Evolutionary conservation across 2,329 filamentous ascomycete genomes (phyloP).

Genomic region (Epichloe festucae): DNA sequence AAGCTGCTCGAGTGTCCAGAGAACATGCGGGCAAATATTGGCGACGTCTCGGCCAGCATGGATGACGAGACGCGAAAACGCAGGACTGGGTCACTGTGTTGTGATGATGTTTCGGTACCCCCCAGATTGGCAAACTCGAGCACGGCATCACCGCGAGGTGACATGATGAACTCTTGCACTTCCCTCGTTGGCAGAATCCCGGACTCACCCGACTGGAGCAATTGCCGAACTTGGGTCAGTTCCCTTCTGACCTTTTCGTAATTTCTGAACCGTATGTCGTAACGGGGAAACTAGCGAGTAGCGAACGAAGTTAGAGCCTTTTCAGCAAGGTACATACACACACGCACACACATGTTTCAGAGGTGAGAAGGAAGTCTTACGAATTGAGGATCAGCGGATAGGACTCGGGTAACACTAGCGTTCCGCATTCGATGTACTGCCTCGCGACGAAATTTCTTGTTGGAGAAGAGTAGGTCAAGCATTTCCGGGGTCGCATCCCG

Average conservation of each 20-base stretch:
- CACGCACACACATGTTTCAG: too few relatives aligned
- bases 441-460: conserved; percentile 27
- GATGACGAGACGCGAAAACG: conserved; percentile 39
- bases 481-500: conserved; percentile 29
- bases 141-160: conserved; percentile 33
- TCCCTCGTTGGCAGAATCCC: conserved; percentile 26
- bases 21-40: conserved; percentile 38
- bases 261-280: conserved; percentile 34
- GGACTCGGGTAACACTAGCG: conserved; percentile 27
- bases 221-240: conserved; percentile 23
- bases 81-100: conserved; percentile 24
- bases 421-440: conserved; percentile 34
- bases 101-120: conserved; percentile 15
- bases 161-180: conserved; percentile 30
- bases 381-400: conserved; percentile 31
- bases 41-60: conserved; percentile 36
- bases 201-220: conserved; percentile 28
- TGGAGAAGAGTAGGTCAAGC: conserved; percentile 29
- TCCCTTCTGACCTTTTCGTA: conserved; percentile 32
- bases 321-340: neutral
- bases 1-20: conserved; percentile 17
- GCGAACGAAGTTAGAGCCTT: neutral
- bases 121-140: conserved; percentile 37
- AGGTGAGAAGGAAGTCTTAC: conserved; percentile 12
- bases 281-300: conserved; percentile 26